These are phyloP conservation scores for Magnusiomyces fungicola DNA, from an alignment of 1,139 yeast genomes.

Conservation along the genomic window DNA sequence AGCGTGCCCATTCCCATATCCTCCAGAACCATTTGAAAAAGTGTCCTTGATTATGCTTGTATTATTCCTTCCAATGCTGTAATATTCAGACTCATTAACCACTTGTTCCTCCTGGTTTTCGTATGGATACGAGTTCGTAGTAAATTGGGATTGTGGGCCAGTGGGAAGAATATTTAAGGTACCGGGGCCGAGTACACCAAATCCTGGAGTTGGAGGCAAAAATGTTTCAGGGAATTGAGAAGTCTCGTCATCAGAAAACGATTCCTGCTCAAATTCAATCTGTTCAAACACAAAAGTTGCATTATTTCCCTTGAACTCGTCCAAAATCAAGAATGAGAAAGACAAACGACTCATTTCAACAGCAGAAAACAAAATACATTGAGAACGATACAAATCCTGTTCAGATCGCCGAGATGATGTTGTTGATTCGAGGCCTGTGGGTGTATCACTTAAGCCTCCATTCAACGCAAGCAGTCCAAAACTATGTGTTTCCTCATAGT, in stretches of 20 bases:
- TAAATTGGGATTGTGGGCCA: no score
- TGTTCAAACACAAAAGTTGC: conserved; percentile 9
- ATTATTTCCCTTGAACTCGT: conserved; percentile 10
- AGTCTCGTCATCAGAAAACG: not conserved
- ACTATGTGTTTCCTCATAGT: conserved; percentile 14
- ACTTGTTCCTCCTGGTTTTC: not conserved
- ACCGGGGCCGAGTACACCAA: no score
- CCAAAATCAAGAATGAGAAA: conserved; percentile 8
- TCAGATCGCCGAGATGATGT: conserved; percentile 1
- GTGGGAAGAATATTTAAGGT: no score
- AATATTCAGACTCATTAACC: conserved; percentile 5
- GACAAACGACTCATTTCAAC: conserved; percentile 13
- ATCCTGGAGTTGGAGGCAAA: no score
- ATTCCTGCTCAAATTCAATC: conserved; percentile 5
- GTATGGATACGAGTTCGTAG: no score
- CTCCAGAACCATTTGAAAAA: not conserved
- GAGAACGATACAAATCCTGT: conserved; percentile 11
- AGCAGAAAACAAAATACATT: conserved; percentile 15
- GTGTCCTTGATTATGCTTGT: not conserved
- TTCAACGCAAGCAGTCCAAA: conserved; percentile 13
- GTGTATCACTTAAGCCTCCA: conserved; percentile 16
- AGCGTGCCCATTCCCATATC: not conserved
- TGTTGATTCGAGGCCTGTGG: conserved; percentile 10
- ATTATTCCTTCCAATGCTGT: not conserved
- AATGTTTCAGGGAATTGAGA: not conserved